Evolutionary conservation across 371 early-diverging fungal species (phyloP).

Genomic region (Batkoa obscura): DNA sequence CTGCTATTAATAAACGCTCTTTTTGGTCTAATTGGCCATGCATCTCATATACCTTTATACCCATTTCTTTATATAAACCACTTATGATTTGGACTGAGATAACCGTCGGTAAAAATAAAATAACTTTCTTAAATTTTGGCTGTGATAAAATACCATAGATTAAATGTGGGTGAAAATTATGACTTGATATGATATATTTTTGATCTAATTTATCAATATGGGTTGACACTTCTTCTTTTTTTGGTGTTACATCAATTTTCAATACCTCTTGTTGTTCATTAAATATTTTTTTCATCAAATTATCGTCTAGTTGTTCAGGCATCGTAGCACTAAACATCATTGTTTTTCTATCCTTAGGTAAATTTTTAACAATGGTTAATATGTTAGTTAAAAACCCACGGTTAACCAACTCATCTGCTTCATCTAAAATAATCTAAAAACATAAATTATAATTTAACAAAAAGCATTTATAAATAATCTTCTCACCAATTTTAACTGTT

Average conservation of each 20-base stretch:
- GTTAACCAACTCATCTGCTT: slow-evolving; percentile 96
- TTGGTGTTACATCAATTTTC: not conserved
- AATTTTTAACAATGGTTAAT: slow-evolving; percentile 47
- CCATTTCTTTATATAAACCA: slow-evolving; percentile 28
- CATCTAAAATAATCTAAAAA: slow-evolving; percentile 96
- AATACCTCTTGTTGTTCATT: not conserved
- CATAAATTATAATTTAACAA: too few relatives aligned
- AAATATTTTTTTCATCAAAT: not conserved
- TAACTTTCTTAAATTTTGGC: slow-evolving; percentile 43
- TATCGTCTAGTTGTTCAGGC: slow-evolving; percentile 17
- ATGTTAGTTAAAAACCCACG: slow-evolving; percentile 95
- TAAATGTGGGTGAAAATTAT: not conserved
- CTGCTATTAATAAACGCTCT: slow-evolving; percentile 46
- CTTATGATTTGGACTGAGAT: slow-evolving; percentile 55
- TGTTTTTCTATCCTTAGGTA: slow-evolving; percentile 80
- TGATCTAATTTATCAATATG: not conserved
- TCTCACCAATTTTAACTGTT: slow-evolving; percentile 29
- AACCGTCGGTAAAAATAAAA: slow-evolving; percentile 80
- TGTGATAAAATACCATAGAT: not conserved
- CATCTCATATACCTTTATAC: slow-evolving; percentile 34
- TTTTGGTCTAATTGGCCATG: slow-evolving; percentile 64
- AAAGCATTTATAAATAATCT: too few relatives aligned
- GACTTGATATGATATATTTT: not conserved
- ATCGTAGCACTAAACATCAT: slow-evolving; percentile 97
- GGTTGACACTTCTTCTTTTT: not conserved